Evolutionary conservation across 1,284 basidiomycete species (phyloP).

Genomic region (Marasmius oreades): DNA sequence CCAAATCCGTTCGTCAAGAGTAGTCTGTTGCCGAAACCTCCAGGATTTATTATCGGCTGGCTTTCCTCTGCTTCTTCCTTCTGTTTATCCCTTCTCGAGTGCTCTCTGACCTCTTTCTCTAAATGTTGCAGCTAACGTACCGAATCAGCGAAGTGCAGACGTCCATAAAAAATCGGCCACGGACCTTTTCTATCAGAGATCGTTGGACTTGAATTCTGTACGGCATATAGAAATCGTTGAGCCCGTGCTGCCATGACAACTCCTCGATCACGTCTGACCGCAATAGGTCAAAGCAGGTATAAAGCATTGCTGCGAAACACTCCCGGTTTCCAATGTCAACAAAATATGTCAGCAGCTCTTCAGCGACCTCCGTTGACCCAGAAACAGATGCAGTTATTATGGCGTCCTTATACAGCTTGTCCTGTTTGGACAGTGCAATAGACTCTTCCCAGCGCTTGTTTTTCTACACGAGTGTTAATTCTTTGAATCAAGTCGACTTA

Average conservation of each 20-base stretch:
- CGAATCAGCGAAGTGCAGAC: slow-evolving; percentile 14
- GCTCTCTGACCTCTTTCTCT: slow-evolving; percentile 83
- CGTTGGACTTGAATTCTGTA: slow-evolving; percentile 88
- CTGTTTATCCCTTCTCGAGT: slow-evolving; percentile 75
- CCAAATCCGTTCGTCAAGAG: slow-evolving; percentile 63
- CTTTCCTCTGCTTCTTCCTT: slow-evolving; percentile 85
- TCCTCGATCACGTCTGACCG: slow-evolving; percentile 92
- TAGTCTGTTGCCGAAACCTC: slow-evolving; percentile 53
- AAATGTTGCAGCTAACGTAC: slow-evolving; percentile 56
- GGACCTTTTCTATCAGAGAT: slow-evolving; percentile 64
- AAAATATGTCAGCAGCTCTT: slow-evolving; percentile 92
- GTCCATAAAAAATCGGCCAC: slow-evolving; percentile 15
- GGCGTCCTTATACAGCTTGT: slow-evolving; percentile 95
- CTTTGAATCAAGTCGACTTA: no score
- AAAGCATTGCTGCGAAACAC: slow-evolving; percentile 90
- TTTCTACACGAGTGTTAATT: slow-evolving; percentile 67
- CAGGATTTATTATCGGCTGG: slow-evolving; percentile 80
- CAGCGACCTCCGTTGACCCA: slow-evolving; percentile 77
- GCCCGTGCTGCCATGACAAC: slow-evolving; percentile 90
- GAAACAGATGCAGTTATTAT: slow-evolving; percentile 92
- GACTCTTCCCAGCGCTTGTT: slow-evolving; percentile 94
- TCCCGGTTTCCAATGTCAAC: slow-evolving; percentile 99
- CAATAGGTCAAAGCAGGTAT: slow-evolving; percentile 90
- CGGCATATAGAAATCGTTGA: slow-evolving; percentile 96
- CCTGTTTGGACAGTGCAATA: slow-evolving; percentile 90